Evolutionary conservation across 164 flowering plant genomes (phyloP).

Genomic region (Macadamia tetraphylla): DNA sequence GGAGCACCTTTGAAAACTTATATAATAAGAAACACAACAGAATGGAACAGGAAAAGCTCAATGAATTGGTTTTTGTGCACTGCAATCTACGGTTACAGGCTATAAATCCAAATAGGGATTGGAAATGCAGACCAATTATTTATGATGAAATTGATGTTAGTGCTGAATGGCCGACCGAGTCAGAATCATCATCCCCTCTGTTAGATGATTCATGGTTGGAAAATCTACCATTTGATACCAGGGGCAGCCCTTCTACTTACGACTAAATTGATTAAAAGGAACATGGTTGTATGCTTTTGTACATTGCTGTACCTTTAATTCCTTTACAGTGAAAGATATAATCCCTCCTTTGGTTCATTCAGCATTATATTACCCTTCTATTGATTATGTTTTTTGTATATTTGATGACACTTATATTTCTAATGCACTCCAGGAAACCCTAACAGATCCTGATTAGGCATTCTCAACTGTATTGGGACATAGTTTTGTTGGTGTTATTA

Average conservation of each 20-base stretch:
- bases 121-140: slow-evolving; percentile 44
- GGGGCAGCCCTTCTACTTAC: slow-evolving; percentile 23
- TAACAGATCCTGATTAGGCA: neutral
- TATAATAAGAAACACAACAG: slow-evolving; percentile 45
- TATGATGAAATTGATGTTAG: slow-evolving; percentile 61
- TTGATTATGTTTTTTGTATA: no score
- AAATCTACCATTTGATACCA: slow-evolving; percentile 37
- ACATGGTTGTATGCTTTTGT: slow-evolving; percentile 10
- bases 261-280: slow-evolving; percentile 6
- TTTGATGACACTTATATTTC: neutral
- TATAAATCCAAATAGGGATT: slow-evolving; percentile 34
- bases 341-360: no score
- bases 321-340: neutral
- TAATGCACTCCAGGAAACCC: neutral
- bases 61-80: slow-evolving; percentile 63
- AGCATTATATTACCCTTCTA: no score
- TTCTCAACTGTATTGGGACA: no score
- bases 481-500: no score
- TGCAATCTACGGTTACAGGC: slow-evolving; percentile 63
- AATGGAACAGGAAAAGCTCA: slow-evolving; percentile 47
- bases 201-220: slow-evolving; percentile 70
- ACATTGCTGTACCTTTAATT: slow-evolving; percentile 6
- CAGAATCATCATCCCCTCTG: slow-evolving; percentile 37
- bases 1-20: slow-evolving; percentile 52
- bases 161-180: slow-evolving; percentile 63